Conservation (phyloP, 306 rosid genomes). For the Sophora flavescens region DNA sequence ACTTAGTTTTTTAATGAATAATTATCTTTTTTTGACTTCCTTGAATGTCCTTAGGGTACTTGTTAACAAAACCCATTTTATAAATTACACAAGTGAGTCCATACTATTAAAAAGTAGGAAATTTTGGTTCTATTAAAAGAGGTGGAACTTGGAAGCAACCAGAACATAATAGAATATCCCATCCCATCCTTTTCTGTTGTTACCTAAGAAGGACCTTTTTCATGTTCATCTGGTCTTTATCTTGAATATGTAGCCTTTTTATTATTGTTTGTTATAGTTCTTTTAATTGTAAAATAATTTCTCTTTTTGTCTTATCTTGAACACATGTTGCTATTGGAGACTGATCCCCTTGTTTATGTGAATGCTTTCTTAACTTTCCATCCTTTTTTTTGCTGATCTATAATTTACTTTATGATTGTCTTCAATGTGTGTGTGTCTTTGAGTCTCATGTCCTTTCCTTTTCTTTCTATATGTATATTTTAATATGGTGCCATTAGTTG, state of each 20-base stretch:
- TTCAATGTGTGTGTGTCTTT: conserved; percentile 27
- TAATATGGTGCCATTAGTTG: conserved; percentile 28
- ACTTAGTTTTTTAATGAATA: no score
- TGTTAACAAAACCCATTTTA: no score
- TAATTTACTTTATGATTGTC: conserved; percentile 42
- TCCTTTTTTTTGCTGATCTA: conserved; percentile 39
- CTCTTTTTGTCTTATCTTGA: conserved; percentile 51
- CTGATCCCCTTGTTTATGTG: conserved; percentile 48
- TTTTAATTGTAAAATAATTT: conserved; percentile 66
- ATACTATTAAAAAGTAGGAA: no score
- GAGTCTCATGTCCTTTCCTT: conserved; percentile 34
- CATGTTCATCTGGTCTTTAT: conserved; percentile 59
- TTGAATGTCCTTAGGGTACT: no score
- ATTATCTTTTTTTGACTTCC: no score
- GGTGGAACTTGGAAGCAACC: no score
- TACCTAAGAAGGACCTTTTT: conserved; percentile 50
- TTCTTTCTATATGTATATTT: conserved; percentile 36
- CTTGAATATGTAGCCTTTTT: conserved; percentile 62
- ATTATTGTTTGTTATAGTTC: conserved; percentile 55
- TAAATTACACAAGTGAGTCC: no score
- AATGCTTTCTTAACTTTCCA: conserved; percentile 45
- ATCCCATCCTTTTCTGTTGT: no score
- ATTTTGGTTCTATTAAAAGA: no score
- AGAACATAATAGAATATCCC: no score
- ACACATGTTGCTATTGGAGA: conserved; percentile 48